A percentile compares a stretch with the other conserved stretches of the same genome.
Evolutionary conservation across 1,284 basidiomycete genomes (phyloP).

Genomic region (Tylopilus sp.): DNA sequence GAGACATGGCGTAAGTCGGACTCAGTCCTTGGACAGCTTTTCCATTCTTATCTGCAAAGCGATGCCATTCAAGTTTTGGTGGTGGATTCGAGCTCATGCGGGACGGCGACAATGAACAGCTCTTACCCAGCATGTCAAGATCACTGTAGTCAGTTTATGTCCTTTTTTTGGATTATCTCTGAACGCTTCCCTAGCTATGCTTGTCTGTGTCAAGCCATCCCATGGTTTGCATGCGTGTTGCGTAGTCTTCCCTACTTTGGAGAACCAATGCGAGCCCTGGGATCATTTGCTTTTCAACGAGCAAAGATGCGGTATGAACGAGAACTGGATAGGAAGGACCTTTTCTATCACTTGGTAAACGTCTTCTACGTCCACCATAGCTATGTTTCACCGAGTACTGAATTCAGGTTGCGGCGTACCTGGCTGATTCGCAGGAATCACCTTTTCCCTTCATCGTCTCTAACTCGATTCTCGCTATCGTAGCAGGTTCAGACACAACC

Average conservation of each 20-base stretch:
- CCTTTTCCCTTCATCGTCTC: constrained; percentile 28
- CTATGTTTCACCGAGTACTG: constrained; percentile 2
- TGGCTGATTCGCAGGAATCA: constrained; percentile 24
- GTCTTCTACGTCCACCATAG: background rate
- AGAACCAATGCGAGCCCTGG: constrained; percentile 21
- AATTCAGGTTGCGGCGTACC: constrained; percentile 20
- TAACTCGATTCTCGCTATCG: constrained; percentile 36
- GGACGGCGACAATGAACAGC: constrained; percentile 13
- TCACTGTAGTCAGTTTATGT: constrained; percentile 22
- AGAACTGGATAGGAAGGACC: constrained; percentile 34
- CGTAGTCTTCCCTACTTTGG: constrained; percentile 24
- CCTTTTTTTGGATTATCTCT: constrained; percentile 1
- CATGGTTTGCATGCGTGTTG: constrained; percentile 32
- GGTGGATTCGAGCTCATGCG: constrained; percentile 26
- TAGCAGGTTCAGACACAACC: constrained; percentile 40
- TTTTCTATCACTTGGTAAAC: constrained; percentile 39
- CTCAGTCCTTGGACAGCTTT: background rate
- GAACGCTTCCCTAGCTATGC: constrained; percentile 15
- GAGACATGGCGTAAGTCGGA: constrained; percentile 29
- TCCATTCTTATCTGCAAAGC: background rate
- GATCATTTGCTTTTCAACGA: constrained; percentile 23
- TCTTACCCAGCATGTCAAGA: constrained; percentile 18
- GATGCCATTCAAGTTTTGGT: constrained; percentile 19
- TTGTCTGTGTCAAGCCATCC: constrained; percentile 24
- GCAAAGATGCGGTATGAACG: constrained; percentile 21